Evolutionary conservation across 2,329 filamentous ascomycete genomes (phyloP).

Genomic region (Amesomyces nigricolor): DNA sequence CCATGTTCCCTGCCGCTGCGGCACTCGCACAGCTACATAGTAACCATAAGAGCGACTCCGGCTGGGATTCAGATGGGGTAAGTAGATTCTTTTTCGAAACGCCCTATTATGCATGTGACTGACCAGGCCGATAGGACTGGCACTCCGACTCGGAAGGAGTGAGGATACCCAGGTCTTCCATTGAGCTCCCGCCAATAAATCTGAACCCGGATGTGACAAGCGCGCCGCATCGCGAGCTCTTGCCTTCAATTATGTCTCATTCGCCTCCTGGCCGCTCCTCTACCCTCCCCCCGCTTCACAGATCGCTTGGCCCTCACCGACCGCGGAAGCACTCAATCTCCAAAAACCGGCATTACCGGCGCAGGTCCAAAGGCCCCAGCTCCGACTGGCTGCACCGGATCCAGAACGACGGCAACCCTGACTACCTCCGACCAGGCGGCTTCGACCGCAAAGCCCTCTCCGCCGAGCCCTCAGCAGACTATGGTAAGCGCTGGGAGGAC

Average conservation of each 20-base stretch:
- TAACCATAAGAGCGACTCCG: conserved; percentile 67
- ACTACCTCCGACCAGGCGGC: conserved; percentile 59
- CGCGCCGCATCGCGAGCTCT: conserved; percentile 68
- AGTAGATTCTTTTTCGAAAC: conserved; percentile 31
- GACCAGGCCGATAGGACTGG: conserved; percentile 50
- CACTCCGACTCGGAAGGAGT: conserved; percentile 65
- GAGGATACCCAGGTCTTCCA: conserved; percentile 58
- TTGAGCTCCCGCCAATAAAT: conserved; percentile 69
- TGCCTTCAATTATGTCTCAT: conserved; percentile 74
- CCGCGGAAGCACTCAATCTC: conserved; percentile 82
- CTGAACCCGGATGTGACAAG: conserved; percentile 60
- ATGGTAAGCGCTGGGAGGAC: conserved; percentile 93
- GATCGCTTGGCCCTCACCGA: conserved; percentile 63
- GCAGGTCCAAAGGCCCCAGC: conserved; percentile 65
- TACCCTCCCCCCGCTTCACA: conserved; percentile 77
- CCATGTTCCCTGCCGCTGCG: conserved; percentile 68
- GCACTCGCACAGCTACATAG: conserved; percentile 72
- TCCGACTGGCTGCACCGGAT: conserved; percentile 58
- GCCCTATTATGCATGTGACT: conserved; percentile 10
- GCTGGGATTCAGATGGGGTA: conserved; percentile 75
- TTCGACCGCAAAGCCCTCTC: conserved; percentile 79
- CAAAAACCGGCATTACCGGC: conserved; percentile 77
- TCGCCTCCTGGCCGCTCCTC: conserved; percentile 85
- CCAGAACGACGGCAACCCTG: conserved; percentile 45
- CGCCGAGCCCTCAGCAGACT: conserved; percentile 73